phyloP scores from a whole-genome alignment of 2,329 filamentous ascomycete genomes.

The Neofusicoccum ribis region DNA sequence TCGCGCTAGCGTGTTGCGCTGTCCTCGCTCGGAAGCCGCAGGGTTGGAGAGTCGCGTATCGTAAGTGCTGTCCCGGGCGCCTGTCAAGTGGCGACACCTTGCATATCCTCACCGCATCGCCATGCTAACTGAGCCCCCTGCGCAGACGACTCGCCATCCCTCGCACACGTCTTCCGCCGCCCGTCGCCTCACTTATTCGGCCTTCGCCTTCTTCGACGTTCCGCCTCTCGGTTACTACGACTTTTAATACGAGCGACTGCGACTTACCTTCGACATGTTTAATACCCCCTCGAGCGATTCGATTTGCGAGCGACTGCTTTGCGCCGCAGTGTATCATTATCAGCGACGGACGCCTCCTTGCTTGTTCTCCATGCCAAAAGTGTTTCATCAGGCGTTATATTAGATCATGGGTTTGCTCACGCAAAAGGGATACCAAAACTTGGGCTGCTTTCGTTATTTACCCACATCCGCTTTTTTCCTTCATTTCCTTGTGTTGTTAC shows the following conservation, averaged over 20 bases:
- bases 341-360: conserved; percentile 34
- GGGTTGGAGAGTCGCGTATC: conserved; percentile 13
- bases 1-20: conserved; percentile 10
- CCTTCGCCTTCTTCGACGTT: conserved; percentile 6
- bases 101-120: conserved; percentile 14
- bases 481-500: not conserved
- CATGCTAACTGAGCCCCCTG: conserved; percentile 13
- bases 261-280: conserved; percentile 24
- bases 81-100: conserved; percentile 19
- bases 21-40: conserved; percentile 8
- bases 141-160: conserved; percentile 19
- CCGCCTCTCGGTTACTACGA: conserved; percentile 20
- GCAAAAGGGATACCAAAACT: conserved; percentile 42
- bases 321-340: conserved; percentile 23
- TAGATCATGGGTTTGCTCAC: conserved; percentile 41
- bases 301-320: conserved; percentile 22
- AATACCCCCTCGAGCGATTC: conserved; percentile 40
- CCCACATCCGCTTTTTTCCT: not conserved
- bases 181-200: conserved; percentile 1
- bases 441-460: conserved; percentile 12
- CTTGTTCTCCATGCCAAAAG: conserved; percentile 21
- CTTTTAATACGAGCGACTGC: conserved; percentile 21
- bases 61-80: conserved; percentile 13
- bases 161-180: conserved; percentile 18
- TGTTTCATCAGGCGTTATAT: conserved; percentile 34